These are phyloP conservation scores for Elaeis oleifera DNA, from an alignment of 202 grass and related monocot species.

Conservation along the genomic window DNA sequence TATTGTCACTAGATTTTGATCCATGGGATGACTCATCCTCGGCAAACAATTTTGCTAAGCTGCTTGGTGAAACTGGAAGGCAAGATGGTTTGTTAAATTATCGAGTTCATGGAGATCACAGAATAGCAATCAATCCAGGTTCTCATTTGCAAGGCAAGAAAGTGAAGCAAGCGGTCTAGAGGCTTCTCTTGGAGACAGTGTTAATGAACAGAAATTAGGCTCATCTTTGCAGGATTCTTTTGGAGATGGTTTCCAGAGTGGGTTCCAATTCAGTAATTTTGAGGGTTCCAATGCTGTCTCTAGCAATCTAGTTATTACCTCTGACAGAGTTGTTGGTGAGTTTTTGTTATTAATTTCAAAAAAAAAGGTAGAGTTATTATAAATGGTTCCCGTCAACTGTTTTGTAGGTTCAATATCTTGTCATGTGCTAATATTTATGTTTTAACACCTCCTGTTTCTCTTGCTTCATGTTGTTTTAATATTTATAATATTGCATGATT, in stretches of 20 bases:
- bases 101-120: conserved; percentile 56
- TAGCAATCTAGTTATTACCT: neutral
- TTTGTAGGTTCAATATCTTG: too few species aligned
- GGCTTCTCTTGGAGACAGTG: conserved; percentile 37
- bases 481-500: too few species aligned
- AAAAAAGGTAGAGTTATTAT: too few species aligned
- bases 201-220: conserved; percentile 40
- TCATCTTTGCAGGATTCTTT: conserved; percentile 40
- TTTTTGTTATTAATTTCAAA: too few species aligned
- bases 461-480: too few species aligned
- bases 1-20: conserved; percentile 79
- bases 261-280: conserved; percentile 23
- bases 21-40: conserved; percentile 77
- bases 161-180: conserved; percentile 45
- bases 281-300: conserved; percentile 23
- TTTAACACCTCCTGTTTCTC: too few species aligned
- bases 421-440: too few species aligned
- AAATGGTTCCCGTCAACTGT: too few species aligned
- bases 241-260: conserved; percentile 39
- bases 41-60: conserved; percentile 55
- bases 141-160: conserved; percentile 93
- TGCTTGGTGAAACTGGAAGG: conserved; percentile 52
- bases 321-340: too few species aligned
- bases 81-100: conserved; percentile 23
- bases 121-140: conserved; percentile 68